phyloP scores from a whole-genome alignment of 306 rosid species.

The Rubus idaeus region DNA sequence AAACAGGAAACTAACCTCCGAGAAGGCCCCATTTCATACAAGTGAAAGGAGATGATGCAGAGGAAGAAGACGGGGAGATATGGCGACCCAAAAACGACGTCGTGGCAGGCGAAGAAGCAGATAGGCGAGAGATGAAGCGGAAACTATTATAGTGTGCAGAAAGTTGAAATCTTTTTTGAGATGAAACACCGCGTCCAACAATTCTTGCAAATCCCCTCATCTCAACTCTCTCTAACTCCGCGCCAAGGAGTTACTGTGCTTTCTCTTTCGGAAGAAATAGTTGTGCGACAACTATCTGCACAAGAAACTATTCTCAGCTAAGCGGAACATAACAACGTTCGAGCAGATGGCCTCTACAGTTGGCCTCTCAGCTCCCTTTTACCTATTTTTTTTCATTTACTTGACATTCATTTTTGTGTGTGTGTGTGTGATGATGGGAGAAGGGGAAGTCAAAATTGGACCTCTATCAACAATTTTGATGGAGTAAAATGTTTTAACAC shows the following conservation, averaged over 20 bases:
- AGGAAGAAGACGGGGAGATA: slow-evolving; percentile 14
- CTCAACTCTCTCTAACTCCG: background rate
- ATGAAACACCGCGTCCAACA: slow-evolving; percentile 36
- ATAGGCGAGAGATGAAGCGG: slow-evolving; percentile 19
- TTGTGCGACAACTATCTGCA: no score
- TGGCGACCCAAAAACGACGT: slow-evolving; percentile 28
- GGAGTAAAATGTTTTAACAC: no score
- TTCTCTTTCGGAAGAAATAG: background rate
- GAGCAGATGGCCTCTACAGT: background rate
- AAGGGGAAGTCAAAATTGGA: no score
- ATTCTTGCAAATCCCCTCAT: slow-evolving; percentile 53
- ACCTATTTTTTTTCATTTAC: no score
- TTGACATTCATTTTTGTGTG: no score
- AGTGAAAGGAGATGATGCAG: slow-evolving; percentile 12
- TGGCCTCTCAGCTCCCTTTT: background rate
- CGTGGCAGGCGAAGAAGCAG: slow-evolving; percentile 31
- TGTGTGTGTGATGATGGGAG: no score
- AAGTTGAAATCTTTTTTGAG: slow-evolving; percentile 7
- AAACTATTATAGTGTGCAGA: background rate
- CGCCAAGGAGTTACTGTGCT: background rate
- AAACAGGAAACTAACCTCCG: slow-evolving; percentile 36
- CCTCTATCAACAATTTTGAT: no score
- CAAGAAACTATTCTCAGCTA: no score
- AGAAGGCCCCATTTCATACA: slow-evolving; percentile 32
- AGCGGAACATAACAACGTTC: background rate